A percentile compares a stretch with the other conserved stretches of the same genome.
Conservation (phyloP, 176 grass and related monocot genomes). For the Alloteropsis semialata region DNA sequence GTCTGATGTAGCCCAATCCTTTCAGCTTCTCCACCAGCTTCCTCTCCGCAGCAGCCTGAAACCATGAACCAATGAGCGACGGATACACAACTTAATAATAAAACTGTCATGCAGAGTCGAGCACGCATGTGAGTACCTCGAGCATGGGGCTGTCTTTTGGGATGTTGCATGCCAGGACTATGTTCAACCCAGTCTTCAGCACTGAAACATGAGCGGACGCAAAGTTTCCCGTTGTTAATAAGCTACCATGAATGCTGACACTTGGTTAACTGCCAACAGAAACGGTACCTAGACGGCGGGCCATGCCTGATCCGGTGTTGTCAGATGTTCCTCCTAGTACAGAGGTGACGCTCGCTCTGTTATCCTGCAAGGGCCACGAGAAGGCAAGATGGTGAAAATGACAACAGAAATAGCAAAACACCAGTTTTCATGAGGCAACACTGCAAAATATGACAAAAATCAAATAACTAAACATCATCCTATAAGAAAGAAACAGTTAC, state of each 20-base stretch:
- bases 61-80: not conserved
- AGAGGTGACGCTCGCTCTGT: constrained; percentile 66
- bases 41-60: constrained; percentile 78
- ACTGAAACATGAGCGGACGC: constrained; percentile 50
- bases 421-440: not conserved
- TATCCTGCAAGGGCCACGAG: constrained; percentile 45
- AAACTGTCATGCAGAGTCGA: not conserved
- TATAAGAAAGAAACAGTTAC: not conserved
- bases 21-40: constrained; percentile 78
- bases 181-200: constrained; percentile 71
- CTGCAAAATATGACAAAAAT: not conserved
- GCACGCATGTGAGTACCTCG: constrained; percentile 42
- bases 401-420: not conserved
- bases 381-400: not conserved
- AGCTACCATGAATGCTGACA: not conserved
- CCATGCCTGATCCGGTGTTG: constrained; percentile 84
- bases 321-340: constrained; percentile 82
- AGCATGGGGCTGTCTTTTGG: constrained; percentile 86
- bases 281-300: constrained; percentile 62
- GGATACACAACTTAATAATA: not conserved
- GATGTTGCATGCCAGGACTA: constrained; percentile 82
- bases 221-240: not conserved
- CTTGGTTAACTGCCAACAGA: not conserved
- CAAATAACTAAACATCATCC: not conserved
- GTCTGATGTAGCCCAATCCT: constrained; percentile 59